These are phyloP conservation scores for Heliamphora pulchella DNA, from an alignment of 179 eudicot species.

Conservation along the genomic window DNA sequence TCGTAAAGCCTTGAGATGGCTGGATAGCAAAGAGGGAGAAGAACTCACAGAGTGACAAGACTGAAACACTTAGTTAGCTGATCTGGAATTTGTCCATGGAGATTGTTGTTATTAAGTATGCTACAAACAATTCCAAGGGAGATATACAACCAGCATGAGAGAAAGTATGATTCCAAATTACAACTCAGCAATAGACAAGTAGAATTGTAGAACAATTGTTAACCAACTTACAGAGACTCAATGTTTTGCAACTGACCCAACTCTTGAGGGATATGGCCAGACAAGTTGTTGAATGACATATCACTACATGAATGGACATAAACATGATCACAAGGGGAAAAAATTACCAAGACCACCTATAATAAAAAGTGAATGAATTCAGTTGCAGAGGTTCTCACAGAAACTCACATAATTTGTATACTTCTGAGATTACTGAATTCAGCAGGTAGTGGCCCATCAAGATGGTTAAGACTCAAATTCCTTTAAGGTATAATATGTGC, in stretches of 20 bases:
- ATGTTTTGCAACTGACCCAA: conserved; percentile 58
- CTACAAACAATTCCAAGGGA: conserved; percentile 24
- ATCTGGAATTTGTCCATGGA: conserved; percentile 47
- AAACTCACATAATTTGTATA: conserved; percentile 42
- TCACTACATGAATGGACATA: conserved; percentile 29
- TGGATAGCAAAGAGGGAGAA: background rate
- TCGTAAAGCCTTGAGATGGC: background rate
- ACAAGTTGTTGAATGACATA: conserved; percentile 41
- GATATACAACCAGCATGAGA: background rate
- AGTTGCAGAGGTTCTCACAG: background rate
- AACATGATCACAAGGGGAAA: background rate
- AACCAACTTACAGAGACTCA: conserved; percentile 40
- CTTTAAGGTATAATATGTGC: conserved; percentile 13
- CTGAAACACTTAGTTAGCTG: conserved; percentile 53
- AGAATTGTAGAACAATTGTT: background rate
- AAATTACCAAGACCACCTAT: background rate
- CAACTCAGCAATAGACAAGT: background rate
- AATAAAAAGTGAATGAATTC: background rate
- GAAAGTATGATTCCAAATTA: background rate
- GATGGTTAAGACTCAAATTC: conserved; percentile 48
- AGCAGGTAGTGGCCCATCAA: conserved; percentile 39
- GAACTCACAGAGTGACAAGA: conserved; percentile 45
- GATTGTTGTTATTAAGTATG: conserved; percentile 45
- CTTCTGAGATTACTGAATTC: conserved; percentile 57
- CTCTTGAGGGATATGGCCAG: conserved; percentile 45